Evolutionary conservation across 176 grass and related monocot genomes (phyloP).

Genomic region (Puya raimondii): DNA sequence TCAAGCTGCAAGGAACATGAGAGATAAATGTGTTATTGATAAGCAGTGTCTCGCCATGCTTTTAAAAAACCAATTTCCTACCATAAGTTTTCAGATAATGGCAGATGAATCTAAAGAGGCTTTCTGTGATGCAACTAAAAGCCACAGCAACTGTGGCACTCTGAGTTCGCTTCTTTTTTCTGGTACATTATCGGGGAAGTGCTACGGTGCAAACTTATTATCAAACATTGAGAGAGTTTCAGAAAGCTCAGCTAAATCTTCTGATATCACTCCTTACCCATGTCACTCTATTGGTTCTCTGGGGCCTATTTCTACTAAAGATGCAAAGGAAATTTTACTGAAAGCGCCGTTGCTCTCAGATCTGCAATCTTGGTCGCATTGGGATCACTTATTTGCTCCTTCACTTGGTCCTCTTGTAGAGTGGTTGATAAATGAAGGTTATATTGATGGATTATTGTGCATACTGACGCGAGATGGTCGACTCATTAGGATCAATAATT

Average conservation of each 20-base stretch:
- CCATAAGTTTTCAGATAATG: slow-evolving; percentile 45
- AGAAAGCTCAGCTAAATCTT: slow-evolving; percentile 16
- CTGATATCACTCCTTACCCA: slow-evolving; percentile 26
- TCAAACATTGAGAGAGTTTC: slow-evolving; percentile 25
- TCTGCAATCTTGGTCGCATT: slow-evolving; percentile 78
- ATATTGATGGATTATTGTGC: slow-evolving; percentile 59
- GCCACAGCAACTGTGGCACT: slow-evolving; percentile 31
- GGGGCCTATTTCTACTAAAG: neutral
- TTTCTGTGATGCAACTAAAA: slow-evolving; percentile 20
- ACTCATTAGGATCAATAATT: slow-evolving; percentile 68
- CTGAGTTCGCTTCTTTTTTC: slow-evolving; percentile 53
- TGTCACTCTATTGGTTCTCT: slow-evolving; percentile 11
- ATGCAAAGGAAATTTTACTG: slow-evolving; percentile 54
- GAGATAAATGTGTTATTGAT: slow-evolving; percentile 27
- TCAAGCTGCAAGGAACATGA: slow-evolving; percentile 45
- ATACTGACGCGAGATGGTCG: slow-evolving; percentile 60
- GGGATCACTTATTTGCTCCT: slow-evolving; percentile 73
- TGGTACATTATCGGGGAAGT: slow-evolving; percentile 51
- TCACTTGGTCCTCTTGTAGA: slow-evolving; percentile 67
- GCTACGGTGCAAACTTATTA: too few species aligned
- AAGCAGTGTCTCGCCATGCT: slow-evolving; percentile 44
- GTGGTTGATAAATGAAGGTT: slow-evolving; percentile 58
- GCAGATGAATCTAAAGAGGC: slow-evolving; percentile 29
- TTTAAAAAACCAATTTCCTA: slow-evolving; percentile 79
- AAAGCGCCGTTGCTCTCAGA: slow-evolving; percentile 93